A percentile compares a stretch with the other conserved stretches of the same genome.
Evolutionary conservation across 2,329 filamentous ascomycete genomes (phyloP).

Genomic region (Plectosphaerella plurivora): DNA sequence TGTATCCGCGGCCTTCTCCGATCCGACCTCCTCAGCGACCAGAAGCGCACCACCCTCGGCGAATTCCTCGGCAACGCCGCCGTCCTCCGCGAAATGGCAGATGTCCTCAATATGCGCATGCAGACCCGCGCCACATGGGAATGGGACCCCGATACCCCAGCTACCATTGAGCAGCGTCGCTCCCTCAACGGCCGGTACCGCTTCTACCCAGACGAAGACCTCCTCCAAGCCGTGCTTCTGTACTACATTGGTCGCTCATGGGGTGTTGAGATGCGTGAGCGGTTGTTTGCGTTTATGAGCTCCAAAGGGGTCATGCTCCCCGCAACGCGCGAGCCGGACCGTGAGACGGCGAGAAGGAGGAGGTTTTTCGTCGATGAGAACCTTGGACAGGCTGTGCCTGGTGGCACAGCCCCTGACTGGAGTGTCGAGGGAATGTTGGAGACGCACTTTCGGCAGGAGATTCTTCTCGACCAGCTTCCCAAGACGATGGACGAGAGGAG

Average conservation of each 20-base stretch:
- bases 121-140: constrained; percentile 29
- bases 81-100: constrained; percentile 36
- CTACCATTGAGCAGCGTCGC: constrained; percentile 31
- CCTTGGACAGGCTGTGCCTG: too few species aligned
- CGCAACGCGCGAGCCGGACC: constrained; percentile 16
- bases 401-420: neutral
- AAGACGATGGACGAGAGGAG: constrained; percentile 27
- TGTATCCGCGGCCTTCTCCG: constrained; percentile 32
- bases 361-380: constrained; percentile 34
- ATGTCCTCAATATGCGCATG: constrained; percentile 40
- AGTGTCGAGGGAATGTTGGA: constrained; percentile 26
- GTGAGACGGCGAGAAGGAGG: constrained; percentile 33
- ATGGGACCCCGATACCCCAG: constrained; percentile 29
- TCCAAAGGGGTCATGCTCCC: constrained; percentile 23
- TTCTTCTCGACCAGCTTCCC: constrained; percentile 54
- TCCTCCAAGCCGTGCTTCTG: constrained; percentile 35
- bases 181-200: constrained; percentile 45
- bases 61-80: constrained; percentile 32
- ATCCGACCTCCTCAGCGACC: constrained; percentile 35
- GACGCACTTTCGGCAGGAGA: constrained; percentile 33
- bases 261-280: constrained; percentile 23
- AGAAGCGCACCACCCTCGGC: constrained; percentile 31
- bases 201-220: constrained; percentile 51
- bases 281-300: constrained; percentile 17
- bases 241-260: constrained; percentile 33